phyloP scores from a whole-genome alignment of 495 filamentous ascomycete species.

The Penicillium flavigenum region DNA sequence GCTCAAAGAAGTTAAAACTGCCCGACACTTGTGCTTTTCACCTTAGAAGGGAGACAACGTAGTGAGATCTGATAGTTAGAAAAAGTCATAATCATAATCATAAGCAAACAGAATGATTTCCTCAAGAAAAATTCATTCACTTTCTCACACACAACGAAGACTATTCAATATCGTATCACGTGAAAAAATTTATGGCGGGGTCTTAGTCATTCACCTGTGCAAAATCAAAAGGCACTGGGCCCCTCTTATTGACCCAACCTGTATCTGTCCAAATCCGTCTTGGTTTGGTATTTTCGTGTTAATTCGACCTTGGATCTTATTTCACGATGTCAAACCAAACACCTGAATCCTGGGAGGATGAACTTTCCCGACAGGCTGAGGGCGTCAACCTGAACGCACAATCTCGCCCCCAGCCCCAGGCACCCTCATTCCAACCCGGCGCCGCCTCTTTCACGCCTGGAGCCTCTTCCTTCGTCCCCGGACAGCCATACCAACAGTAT shows the following conservation, averaged over 20 bases:
- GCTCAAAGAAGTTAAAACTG: conserved; percentile 6
- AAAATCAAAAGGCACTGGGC: conserved; percentile 27
- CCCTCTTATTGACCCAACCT: conserved; percentile 21
- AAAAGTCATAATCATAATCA: background rate
- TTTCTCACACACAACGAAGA: background rate
- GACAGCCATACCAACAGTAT: conserved; percentile 59
- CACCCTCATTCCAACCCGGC: conserved; percentile 56
- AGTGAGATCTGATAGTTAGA: background rate
- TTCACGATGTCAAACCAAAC: conserved; percentile 71
- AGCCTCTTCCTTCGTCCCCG: conserved; percentile 74
- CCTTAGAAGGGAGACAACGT: background rate
- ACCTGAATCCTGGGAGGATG: conserved; percentile 95
- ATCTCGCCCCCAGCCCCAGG: conserved; percentile 67
- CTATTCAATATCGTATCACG: conserved; percentile 17
- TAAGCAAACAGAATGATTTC: background rate
- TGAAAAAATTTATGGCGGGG: conserved; percentile 26
- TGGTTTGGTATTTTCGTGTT: conserved; percentile 29
- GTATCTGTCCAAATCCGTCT: conserved; percentile 17
- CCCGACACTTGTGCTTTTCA: background rate
- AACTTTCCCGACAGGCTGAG: conserved; percentile 82
- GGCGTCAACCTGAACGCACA: conserved; percentile 78
- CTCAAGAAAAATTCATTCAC: background rate
- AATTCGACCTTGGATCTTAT: conserved; percentile 25
- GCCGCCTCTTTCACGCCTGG: conserved; percentile 79
- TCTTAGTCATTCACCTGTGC: conserved; percentile 47